A percentile compares a stretch with the other conserved stretches of the same genome.
Evolutionary conservation across 202 grass and related monocot species (phyloP).

Genomic region (Cymbopogon flexuosus): DNA sequence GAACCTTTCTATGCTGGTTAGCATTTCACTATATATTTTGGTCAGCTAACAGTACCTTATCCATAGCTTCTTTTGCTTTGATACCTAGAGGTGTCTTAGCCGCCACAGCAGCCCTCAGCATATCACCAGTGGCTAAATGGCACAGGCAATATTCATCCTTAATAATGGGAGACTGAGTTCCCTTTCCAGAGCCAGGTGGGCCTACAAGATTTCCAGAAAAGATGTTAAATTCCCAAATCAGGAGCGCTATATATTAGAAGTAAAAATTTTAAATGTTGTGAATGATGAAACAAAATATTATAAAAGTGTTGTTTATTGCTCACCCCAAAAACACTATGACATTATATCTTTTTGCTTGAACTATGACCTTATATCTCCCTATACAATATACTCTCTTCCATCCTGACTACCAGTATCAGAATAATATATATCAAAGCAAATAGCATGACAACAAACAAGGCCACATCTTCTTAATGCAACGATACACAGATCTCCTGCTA

Average conservation of each 20-base stretch:
- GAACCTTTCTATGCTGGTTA: background rate
- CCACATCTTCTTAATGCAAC: too few species aligned
- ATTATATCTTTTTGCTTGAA: background rate
- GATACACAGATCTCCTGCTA: too few species aligned
- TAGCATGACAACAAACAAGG: background rate
- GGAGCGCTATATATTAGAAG: background rate
- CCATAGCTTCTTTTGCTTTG: conserved; percentile 72
- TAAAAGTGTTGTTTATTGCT: background rate
- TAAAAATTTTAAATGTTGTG: background rate
- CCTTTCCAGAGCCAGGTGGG: conserved; percentile 91
- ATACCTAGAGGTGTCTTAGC: conserved; percentile 68
- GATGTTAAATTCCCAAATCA: background rate
- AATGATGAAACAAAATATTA: background rate
- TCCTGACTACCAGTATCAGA: background rate
- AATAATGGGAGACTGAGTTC: conserved; percentile 83
- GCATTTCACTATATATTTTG: background rate
- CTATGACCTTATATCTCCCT: background rate
- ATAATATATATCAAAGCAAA: background rate
- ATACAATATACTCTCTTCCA: background rate
- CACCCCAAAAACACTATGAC: background rate
- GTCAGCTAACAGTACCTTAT: conserved; percentile 41
- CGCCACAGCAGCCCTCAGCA: conserved; percentile 75
- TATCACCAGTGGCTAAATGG: conserved; percentile 81
- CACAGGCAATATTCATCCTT: conserved; percentile 77
- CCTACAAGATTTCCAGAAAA: conserved; percentile 39